Percentiles rank a stretch among this genome's conserved stretches.
These are phyloP conservation scores for Cytospora chrysosperma DNA, from an alignment of 2,329 filamentous ascomycete genomes.

Conservation along the genomic window DNA sequence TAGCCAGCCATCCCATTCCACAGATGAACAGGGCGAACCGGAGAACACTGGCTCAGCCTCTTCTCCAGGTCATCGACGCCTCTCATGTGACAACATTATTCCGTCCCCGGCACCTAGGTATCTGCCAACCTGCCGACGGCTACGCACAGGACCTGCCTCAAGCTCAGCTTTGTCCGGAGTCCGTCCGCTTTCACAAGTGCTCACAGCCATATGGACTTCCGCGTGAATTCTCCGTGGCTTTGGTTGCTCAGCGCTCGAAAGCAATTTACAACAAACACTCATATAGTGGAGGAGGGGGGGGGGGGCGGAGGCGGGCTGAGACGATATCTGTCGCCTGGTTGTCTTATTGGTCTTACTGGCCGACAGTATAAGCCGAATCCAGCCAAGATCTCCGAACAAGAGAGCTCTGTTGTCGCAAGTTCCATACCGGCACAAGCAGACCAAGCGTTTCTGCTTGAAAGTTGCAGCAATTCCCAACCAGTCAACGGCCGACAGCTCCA, in stretches of 20 bases:
- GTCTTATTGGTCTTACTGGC: no score
- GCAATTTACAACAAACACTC: neutral
- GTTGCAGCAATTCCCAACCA: constrained; percentile 1
- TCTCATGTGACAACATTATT: constrained; percentile 12
- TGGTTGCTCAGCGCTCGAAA: neutral
- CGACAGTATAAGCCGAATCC: neutral
- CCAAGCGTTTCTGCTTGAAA: constrained; percentile 5
- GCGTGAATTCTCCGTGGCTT: neutral
- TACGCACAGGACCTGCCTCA: neutral
- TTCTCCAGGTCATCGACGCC: neutral
- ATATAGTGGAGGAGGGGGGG: neutral
- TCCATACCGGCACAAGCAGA: neutral
- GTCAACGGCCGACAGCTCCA: constrained; percentile 1
- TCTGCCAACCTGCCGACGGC: neutral
- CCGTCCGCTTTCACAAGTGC: neutral
- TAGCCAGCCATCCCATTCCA: constrained; percentile 2
- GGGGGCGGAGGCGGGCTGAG: neutral
- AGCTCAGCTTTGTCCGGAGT: neutral
- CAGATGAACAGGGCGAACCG: neutral
- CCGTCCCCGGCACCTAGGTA: neutral
- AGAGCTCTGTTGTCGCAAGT: neutral
- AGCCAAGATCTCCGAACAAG: neutral
- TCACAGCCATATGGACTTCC: neutral
- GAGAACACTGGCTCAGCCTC: neutral
- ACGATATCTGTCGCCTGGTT: no score